Evolutionary conservation across 202 grass and related monocot genomes (phyloP), one percentile per base, ranked within the genome.

Genomic region (Hordeum pubiflorum): DNA sequence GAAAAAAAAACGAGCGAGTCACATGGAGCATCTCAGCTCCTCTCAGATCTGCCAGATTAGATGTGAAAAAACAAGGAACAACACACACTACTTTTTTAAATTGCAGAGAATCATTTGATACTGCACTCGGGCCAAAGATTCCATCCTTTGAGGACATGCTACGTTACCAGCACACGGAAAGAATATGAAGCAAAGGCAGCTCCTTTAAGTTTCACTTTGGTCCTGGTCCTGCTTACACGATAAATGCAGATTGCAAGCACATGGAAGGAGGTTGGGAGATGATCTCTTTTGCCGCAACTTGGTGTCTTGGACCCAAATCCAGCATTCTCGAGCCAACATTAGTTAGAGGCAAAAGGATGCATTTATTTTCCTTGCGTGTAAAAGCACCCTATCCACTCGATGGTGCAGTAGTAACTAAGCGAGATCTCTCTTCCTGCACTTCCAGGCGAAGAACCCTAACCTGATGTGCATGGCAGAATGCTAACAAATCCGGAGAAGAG

Each of bases 21-120:
- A 83, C 88, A 89, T 79, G 88, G 75, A 69, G 83, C 79, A 86
- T 79, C 79, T 79, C 83, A 70, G 71, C 83, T 57, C 60, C 72
- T 83, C 88, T 79, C 75, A 86, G 83, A 89, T 89, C 88, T 89
- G 57, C 62, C 20, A 83, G 40, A 76, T 80, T 57, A 75, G 40
- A 89, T 64, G 69, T 80, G 77, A 62, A 48, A 84, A 85, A 89
- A 83, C 83, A 86, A 83, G 48, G 46, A 76, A 89, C 80, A 61
- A 69, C 3, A 75, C 5, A 78, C 11, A 57, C 69, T 48, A 46
- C 12, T 50, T 50, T 76, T 86, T 86, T 86, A 39, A 80, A 86
- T 63, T 3, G 22, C 29, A 83, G 60, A 77, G 80, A 83, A 75
- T 83, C 79, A 86, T 76, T 75, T 89, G 80, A 80, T 86, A 83